Evolutionary conservation across 306 rosid species (phyloP).

Genomic region (Prunus padus): DNA sequence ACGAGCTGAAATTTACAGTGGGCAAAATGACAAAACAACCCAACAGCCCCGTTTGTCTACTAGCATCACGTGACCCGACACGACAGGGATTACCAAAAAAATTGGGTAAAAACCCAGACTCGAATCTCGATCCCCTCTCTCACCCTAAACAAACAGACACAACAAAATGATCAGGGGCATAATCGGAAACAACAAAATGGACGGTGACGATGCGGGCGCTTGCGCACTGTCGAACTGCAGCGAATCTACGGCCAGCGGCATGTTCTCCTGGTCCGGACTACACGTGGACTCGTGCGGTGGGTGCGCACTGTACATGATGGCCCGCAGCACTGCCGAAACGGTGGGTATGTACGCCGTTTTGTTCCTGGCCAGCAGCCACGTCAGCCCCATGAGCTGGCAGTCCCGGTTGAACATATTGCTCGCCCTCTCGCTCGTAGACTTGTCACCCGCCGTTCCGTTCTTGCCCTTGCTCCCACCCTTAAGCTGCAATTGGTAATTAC

Average conservation of each 20-base stretch:
- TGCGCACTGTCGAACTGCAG: slow-evolving; percentile 59
- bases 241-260: slow-evolving; percentile 98
- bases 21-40: slow-evolving; percentile 37
- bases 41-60: slow-evolving; percentile 47
- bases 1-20: slow-evolving; percentile 48
- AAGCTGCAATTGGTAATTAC: slow-evolving; percentile 38
- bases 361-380: slow-evolving; percentile 84
- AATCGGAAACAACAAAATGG: slow-evolving; percentile 24
- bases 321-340: slow-evolving; percentile 92
- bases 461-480: slow-evolving; percentile 50
- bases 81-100: slow-evolving; percentile 39
- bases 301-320: slow-evolving; percentile 88
- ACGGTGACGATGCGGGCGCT: slow-evolving; percentile 33
- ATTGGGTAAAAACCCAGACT: neutral
- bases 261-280: slow-evolving; percentile 97
- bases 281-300: slow-evolving; percentile 76
- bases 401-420: slow-evolving; percentile 84
- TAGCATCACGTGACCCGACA: slow-evolving; percentile 64
- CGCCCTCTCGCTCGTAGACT: slow-evolving; percentile 47
- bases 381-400: slow-evolving; percentile 96
- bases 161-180: slow-evolving; percentile 45
- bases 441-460: slow-evolving; percentile 45
- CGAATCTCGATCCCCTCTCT: neutral
- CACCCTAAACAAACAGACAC: slow-evolving; percentile 26
- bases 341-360: slow-evolving; percentile 94